Conservation (phyloP, 2,329 filamentous ascomycete genomes). For the Penicillium expansum region DNA sequence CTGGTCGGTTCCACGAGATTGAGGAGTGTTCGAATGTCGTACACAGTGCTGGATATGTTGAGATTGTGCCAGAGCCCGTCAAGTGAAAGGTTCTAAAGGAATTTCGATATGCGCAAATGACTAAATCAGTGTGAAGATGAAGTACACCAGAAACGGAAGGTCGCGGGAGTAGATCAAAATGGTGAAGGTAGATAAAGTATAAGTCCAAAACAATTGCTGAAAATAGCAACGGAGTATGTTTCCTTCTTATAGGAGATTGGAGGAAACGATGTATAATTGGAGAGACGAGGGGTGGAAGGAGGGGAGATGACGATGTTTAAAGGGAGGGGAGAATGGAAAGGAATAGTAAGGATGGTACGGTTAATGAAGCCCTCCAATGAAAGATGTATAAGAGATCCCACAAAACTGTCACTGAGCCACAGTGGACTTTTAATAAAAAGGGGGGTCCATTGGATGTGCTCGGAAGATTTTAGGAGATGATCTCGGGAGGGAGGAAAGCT, state of each 20-base stretch:
- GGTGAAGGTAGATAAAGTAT: slow-evolving; percentile 11
- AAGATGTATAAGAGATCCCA: slow-evolving; percentile 11
- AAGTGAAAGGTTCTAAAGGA: neutral
- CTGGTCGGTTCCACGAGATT: neutral
- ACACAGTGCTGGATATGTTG: neutral
- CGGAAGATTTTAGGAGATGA: slow-evolving; percentile 12
- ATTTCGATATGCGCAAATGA: neutral
- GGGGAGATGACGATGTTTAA: slow-evolving; percentile 20
- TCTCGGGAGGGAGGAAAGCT: slow-evolving; percentile 1
- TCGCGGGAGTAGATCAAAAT: slow-evolving; percentile 8
- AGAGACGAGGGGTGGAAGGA: slow-evolving; percentile 21
- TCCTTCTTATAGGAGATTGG: slow-evolving; percentile 10
- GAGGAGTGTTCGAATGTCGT: neutral
- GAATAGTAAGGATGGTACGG: slow-evolving; percentile 21
- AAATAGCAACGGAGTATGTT: slow-evolving; percentile 2
- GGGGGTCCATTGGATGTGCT: slow-evolving; percentile 4
- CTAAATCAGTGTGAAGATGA: slow-evolving; percentile 3
- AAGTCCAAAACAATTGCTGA: neutral
- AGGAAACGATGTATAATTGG: slow-evolving; percentile 11
- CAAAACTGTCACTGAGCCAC: slow-evolving; percentile 23
- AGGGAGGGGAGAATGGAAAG: slow-evolving; percentile 20
- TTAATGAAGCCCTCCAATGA: slow-evolving; percentile 24
- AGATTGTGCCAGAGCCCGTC: neutral
- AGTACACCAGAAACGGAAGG: slow-evolving; percentile 13
- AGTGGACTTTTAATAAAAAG: slow-evolving; percentile 4